A percentile compares a stretch with the other conserved stretches of the same genome.
Evolutionary conservation across 1,139 yeast genomes (phyloP).

Genomic region (Tardiomyces digboiensis): DNA sequence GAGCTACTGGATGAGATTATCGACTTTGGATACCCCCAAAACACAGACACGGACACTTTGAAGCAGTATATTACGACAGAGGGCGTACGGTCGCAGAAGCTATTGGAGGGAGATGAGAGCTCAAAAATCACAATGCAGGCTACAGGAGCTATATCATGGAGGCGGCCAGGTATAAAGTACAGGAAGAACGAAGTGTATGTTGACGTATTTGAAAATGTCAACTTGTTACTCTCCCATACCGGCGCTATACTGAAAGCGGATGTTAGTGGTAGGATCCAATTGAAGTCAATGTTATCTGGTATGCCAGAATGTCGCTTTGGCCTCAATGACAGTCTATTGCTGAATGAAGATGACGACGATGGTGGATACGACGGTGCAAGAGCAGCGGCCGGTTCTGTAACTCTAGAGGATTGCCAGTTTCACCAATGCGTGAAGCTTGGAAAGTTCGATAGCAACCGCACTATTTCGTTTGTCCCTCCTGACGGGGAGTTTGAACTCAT

Average conservation of each 20-base stretch:
- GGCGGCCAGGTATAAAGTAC: slow-evolving; percentile 62
- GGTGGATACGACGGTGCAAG: slow-evolving; percentile 18
- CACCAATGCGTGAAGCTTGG: slow-evolving; percentile 80
- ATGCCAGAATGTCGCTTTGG: slow-evolving; percentile 68
- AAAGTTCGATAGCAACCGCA: slow-evolving; percentile 55
- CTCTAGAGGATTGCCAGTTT: slow-evolving; percentile 71
- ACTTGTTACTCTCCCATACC: slow-evolving; percentile 43
- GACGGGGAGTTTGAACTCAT: slow-evolving; percentile 89
- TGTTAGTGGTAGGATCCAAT: slow-evolving; percentile 66
- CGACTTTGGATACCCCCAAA: slow-evolving; percentile 78
- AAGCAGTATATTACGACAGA: slow-evolving; percentile 27
- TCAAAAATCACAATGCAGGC: slow-evolving; percentile 31
- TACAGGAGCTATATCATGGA: slow-evolving; percentile 52
- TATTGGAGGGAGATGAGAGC: slow-evolving; percentile 6
- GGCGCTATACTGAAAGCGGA: slow-evolving; percentile 56
- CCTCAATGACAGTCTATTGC: slow-evolving; percentile 36
- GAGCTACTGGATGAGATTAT: slow-evolving; percentile 71
- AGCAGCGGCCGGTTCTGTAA: slow-evolving; percentile 42
- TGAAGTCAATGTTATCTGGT: slow-evolving; percentile 71
- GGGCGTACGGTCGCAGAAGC: slow-evolving; percentile 10
- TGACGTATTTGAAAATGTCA: slow-evolving; percentile 68
- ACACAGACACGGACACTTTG: slow-evolving; percentile 47
- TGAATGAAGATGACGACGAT: slow-evolving; percentile 13
- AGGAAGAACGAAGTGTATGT: slow-evolving; percentile 74
- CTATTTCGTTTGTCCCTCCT: slow-evolving; percentile 75